A percentile compares a stretch with the other conserved stretches of the same genome.
Conservation (phyloP, 331 rosid species). For the Malus hybrid region DNA sequence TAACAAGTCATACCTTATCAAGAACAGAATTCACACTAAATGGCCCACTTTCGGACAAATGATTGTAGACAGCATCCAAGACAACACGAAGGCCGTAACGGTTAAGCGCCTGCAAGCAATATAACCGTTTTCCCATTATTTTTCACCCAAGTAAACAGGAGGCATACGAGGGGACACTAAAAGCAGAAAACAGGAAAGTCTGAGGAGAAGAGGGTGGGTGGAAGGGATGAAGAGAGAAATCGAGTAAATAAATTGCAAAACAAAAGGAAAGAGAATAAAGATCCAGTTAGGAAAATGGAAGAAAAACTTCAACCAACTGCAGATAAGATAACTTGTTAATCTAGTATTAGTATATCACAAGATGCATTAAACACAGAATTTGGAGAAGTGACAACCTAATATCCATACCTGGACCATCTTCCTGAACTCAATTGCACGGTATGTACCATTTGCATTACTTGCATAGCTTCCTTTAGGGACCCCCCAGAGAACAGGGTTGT, state of each 20-base stretch:
- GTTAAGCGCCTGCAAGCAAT: conserved; percentile 67
- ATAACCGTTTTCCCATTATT: background rate
- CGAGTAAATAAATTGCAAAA: too few relatives aligned
- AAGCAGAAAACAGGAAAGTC: background rate
- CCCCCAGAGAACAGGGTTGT: conserved; percentile 95
- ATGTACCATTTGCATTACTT: conserved; percentile 69
- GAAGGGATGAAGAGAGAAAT: background rate
- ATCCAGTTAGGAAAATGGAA: background rate
- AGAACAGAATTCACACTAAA: conserved; percentile 72
- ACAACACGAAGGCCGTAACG: conserved; percentile 69
- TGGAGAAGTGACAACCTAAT: conserved; percentile 13
- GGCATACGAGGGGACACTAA: background rate
- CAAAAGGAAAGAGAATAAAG: background rate
- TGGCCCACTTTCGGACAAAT: conserved; percentile 81
- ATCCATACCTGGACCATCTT: conserved; percentile 79
- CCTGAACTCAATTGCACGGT: conserved; percentile 73
- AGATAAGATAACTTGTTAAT: background rate
- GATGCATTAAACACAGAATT: conserved; percentile 9
- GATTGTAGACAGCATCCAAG: conserved; percentile 90
- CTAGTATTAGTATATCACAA: background rate
- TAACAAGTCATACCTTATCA: conserved; percentile 48
- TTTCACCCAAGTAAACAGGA: background rate
- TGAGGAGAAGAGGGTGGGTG: background rate
- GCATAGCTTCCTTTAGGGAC: conserved; percentile 99
- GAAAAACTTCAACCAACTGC: conserved; percentile 6